Percentiles rank a stretch among this genome's conserved stretches.
Evolutionary conservation across 441 rosid species (phyloP).

Genomic region (Hura crepitans): DNA sequence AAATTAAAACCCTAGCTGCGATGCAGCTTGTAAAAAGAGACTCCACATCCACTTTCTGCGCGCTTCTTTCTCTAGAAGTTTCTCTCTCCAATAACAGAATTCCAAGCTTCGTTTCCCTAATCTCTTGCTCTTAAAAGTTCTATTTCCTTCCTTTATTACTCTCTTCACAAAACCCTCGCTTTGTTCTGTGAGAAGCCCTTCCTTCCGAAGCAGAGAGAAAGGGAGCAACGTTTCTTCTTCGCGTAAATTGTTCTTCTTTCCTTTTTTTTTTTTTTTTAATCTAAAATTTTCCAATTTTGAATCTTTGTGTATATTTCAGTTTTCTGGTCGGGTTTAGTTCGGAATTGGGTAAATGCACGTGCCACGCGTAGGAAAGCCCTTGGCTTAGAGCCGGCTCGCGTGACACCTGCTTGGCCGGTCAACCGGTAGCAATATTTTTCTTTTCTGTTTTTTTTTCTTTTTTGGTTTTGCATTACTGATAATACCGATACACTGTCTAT

Average conservation of each 20-base stretch:
- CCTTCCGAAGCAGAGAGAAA: constrained; percentile 28
- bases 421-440: constrained; percentile 8
- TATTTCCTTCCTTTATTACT: constrained; percentile 15
- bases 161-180: constrained; percentile 34
- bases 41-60: constrained; percentile 8
- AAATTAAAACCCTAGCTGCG: constrained; percentile 35
- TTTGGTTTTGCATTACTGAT: not conserved
- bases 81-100: not conserved
- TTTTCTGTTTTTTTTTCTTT: no score
- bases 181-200: constrained; percentile 24
- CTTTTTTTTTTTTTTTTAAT: not conserved
- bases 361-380: constrained; percentile 25
- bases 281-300: not conserved
- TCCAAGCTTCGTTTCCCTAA: constrained; percentile 14
- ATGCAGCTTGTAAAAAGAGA: constrained; percentile 24
- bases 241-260: constrained; percentile 1
- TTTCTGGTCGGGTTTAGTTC: constrained; percentile 32
- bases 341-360: constrained; percentile 27
- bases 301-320: constrained; percentile 14
- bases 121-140: not conserved
- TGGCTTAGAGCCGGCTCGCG: constrained; percentile 17
- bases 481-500: no score
- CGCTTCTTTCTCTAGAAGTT: constrained; percentile 18
- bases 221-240: constrained; percentile 32
- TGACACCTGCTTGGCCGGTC: constrained; percentile 18